A percentile compares a stretch with the other conserved stretches of the same genome.
These are phyloP conservation scores for Cadophora luteo-olivacea DNA, from an alignment of 2,329 filamentous ascomycete genomes.

Conservation along the genomic window DNA sequence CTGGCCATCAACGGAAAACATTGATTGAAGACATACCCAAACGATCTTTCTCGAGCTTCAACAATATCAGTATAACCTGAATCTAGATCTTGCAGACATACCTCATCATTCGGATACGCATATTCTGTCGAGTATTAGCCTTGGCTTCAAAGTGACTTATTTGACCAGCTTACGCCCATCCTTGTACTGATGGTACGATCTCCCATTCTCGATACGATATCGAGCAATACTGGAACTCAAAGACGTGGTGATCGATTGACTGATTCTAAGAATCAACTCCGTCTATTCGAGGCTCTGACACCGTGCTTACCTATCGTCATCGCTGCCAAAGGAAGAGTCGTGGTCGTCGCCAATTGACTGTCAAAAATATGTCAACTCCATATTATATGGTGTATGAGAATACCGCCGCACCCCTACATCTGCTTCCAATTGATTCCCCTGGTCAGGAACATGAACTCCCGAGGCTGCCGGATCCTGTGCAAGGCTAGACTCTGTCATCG, in stretches of 20 bases:
- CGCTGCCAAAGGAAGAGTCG: not conserved
- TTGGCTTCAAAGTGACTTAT: not conserved
- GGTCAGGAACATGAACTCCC: not conserved
- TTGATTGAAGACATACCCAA: not conserved
- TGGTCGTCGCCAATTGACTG: not conserved
- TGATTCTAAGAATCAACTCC: not conserved
- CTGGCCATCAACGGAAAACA: not conserved
- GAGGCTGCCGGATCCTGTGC: not conserved
- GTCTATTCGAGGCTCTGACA: not conserved
- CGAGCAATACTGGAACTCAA: not conserved
- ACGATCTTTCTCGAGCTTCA: not conserved
- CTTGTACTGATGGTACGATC: constrained; percentile 15
- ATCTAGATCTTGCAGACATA: not conserved
- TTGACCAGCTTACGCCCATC: not conserved
- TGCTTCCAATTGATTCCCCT: not conserved
- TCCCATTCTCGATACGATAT: constrained; percentile 16
- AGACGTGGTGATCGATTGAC: constrained; percentile 12
- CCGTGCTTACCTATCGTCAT: not conserved
- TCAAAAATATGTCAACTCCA: not conserved
- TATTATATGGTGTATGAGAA: too few relatives aligned
- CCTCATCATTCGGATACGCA: not conserved
- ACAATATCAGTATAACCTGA: not conserved
- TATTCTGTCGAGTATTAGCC: not conserved
- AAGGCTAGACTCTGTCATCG: not conserved
- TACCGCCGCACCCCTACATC: not conserved